Conservation (phyloP, 371 early-diverging fungal species). For the Apophysomyces ossiformis region DNA sequence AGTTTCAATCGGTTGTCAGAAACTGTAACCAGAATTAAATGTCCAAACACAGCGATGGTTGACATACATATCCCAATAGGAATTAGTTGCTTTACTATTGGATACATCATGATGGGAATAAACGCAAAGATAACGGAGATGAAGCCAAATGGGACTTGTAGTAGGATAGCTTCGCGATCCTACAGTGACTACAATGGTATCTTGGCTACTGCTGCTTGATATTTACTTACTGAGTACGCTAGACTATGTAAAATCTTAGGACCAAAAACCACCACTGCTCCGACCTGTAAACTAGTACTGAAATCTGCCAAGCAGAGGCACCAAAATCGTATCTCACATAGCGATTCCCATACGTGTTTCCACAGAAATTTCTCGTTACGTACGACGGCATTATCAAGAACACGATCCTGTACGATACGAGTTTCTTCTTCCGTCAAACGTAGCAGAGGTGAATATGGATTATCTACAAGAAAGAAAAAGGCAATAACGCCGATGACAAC, state of each 20-base stretch:
- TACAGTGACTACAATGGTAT: not conserved
- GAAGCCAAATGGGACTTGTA: slow-evolving; percentile 36
- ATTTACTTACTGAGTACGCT: slow-evolving; percentile 41
- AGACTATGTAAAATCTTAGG: slow-evolving; percentile 36
- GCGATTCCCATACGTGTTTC: slow-evolving; percentile 34
- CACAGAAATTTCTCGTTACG: slow-evolving; percentile 26
- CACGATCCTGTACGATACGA: slow-evolving; percentile 37
- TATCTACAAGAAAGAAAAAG: slow-evolving; percentile 38
- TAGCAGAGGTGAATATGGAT: slow-evolving; percentile 27
- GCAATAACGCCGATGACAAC: slow-evolving; percentile 31
- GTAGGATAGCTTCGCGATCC: slow-evolving; percentile 30
- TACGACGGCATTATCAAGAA: slow-evolving; percentile 40
- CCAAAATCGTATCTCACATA: slow-evolving; percentile 40
- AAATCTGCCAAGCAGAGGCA: slow-evolving; percentile 24
- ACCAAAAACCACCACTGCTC: slow-evolving; percentile 40
- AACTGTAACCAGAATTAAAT: slow-evolving; percentile 30
- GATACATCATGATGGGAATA: slow-evolving; percentile 20
- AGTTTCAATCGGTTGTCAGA: slow-evolving; percentile 32
- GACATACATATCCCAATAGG: slow-evolving; percentile 23
- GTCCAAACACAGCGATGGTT: slow-evolving; percentile 27
- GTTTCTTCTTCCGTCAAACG: slow-evolving; percentile 37
- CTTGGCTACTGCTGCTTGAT: not conserved
- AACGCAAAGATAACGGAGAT: slow-evolving; percentile 20
- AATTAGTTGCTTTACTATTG: slow-evolving; percentile 24
- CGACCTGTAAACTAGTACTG: slow-evolving; percentile 32